Percentiles rank a stretch among this genome's conserved stretches.
phyloP scores from a whole-genome alignment of 2,329 filamentous ascomycete species.

The Neopestalotiopsis rosae region DNA sequence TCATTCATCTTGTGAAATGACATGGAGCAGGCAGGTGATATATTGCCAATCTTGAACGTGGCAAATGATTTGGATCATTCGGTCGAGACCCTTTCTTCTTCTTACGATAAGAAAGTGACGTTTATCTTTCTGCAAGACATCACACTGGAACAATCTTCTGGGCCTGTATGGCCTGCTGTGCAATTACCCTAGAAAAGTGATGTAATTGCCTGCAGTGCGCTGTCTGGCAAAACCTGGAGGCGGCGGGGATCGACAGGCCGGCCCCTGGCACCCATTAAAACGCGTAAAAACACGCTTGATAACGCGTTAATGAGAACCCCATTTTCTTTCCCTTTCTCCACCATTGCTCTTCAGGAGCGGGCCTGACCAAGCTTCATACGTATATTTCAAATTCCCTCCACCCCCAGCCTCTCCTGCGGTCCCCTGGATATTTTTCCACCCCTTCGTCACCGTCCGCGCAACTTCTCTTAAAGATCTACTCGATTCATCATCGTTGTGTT shows the following conservation, averaged over 20 bases:
- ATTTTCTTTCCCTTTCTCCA: background rate
- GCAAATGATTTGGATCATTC: too few relatives aligned
- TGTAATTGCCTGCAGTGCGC: background rate
- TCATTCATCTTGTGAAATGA: too few relatives aligned
- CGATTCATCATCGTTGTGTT: background rate
- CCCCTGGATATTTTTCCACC: background rate
- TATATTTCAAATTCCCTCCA: background rate
- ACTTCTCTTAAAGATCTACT: background rate
- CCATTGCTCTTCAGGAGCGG: background rate
- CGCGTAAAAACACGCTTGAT: constrained; percentile 18
- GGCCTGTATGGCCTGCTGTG: too few relatives aligned
- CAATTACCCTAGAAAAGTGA: too few relatives aligned
- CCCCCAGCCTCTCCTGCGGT: background rate
- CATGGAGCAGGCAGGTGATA: too few relatives aligned
- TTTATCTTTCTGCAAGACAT: too few relatives aligned
- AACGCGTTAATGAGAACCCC: background rate
- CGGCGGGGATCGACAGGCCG: constrained; percentile 6
- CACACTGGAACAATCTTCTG: too few relatives aligned
- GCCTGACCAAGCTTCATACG: background rate
- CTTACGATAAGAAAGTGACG: too few relatives aligned
- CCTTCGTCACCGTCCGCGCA: constrained; percentile 3
- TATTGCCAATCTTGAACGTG: too few relatives aligned
- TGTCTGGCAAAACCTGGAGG: background rate
- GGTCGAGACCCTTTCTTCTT: too few relatives aligned
- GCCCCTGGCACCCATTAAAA: background rate